Evolutionary conservation across 2,329 filamentous ascomycete species (phyloP), one percentile per base, ranked within the genome.

Genomic region (Colletotrichum graminicola): DNA sequence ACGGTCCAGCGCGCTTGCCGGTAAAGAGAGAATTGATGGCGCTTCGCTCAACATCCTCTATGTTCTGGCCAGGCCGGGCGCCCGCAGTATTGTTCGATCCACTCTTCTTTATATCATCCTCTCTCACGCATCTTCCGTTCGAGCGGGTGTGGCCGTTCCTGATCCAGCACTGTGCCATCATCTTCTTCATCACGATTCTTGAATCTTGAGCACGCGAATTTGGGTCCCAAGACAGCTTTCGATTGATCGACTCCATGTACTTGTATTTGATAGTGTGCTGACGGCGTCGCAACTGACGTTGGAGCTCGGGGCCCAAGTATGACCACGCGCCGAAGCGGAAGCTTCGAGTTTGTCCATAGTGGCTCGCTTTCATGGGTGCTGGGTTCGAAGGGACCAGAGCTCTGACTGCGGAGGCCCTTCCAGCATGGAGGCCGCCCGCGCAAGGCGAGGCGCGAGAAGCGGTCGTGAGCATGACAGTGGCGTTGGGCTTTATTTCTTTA

Each of bases 321-420:
- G 80, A 81, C 84, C 86, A 88, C 23, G 82, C 74, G 62, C 82
- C 84, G 70, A 89, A 84, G 71, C 86, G 84, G 72, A 88, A 87
- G 45, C 76, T 76, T 45, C 88, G 84, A 43, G 75, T 79, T 73
- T 87, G 86, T 54, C 82, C 78, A 23, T 75, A 77, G 59, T 78
- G 78, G 43, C 75, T 75, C 54, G 72, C 57, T 29, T 64, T 60
- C 41, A 52, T 62, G 49, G 70, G 68, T 14, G 60, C 60, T 34
- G 66, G 64, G 36, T 63, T 74, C 41, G 73, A 62, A 18, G 47
- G 23, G 36, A 61, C 32, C 21, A 52, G 54, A 26, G 67, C 47
- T 57, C 62, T 55, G 23, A 75, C 55, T 47, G 66, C 18, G 23
- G 57, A 47, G 56, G 54, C 61, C 36, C 47, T 54, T 51, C 70